A percentile compares a stretch with the other conserved stretches of the same genome.
These are phyloP conservation scores for Rhizopus stolonifer DNA, from an alignment of 371 early-diverging fungal genomes.

Conservation along the genomic window DNA sequence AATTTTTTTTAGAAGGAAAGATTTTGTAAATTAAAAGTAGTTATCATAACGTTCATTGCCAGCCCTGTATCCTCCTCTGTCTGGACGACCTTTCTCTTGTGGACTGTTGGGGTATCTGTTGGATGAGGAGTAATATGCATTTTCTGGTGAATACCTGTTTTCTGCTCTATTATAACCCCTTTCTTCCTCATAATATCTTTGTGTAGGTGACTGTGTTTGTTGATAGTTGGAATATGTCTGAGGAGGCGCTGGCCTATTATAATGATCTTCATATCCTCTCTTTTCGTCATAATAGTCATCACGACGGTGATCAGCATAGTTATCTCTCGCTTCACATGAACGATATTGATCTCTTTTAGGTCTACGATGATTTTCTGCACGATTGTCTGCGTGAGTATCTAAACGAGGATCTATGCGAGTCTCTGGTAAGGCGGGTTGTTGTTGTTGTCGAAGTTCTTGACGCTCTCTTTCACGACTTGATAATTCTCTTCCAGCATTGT, in stretches of 20 bases:
- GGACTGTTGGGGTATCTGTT: neutral
- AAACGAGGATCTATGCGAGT: neutral
- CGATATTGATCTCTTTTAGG: neutral
- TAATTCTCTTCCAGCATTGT: constrained; percentile 17
- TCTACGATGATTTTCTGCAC: neutral
- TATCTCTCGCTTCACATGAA: neutral
- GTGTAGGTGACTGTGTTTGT: neutral
- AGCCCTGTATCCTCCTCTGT: neutral
- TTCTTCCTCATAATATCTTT: constrained; percentile 2
- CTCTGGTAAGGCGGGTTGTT: constrained; percentile 7
- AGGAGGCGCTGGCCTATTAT: too few relatives aligned
- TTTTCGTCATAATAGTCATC: neutral
- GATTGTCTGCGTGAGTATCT: too few relatives aligned
- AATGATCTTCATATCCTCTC: constrained; percentile 3
- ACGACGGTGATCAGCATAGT: neutral
- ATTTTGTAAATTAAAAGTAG: neutral
- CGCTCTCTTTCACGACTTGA: constrained; percentile 38
- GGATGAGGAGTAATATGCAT: neutral
- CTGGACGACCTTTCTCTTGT: neutral
- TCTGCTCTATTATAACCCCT: constrained; percentile 4
- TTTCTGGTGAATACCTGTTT: neutral
- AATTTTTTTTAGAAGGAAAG: neutral
- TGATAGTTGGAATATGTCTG: too few relatives aligned
- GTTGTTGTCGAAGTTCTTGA: constrained; percentile 33
- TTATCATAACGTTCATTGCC: neutral